phyloP scores from a whole-genome alignment of 2,329 filamentous ascomycete genomes.

The Arachnopeziza araneosa region DNA sequence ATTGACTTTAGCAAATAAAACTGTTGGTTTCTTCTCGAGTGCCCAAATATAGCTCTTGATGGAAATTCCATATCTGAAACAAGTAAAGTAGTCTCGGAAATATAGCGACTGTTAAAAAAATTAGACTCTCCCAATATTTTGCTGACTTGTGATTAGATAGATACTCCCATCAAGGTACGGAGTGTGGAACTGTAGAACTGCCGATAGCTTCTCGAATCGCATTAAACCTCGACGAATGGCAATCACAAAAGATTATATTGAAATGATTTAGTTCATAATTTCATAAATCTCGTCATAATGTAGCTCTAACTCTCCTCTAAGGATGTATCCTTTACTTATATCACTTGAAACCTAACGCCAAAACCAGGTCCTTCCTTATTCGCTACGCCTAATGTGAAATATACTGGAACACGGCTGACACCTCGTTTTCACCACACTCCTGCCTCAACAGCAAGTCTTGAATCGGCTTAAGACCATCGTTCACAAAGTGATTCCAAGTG shows the following conservation, averaged over 20 bases:
- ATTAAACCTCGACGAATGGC: too few species aligned
- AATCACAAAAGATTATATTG: background rate
- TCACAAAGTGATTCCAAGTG: constrained; percentile 98
- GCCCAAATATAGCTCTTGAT: too few species aligned
- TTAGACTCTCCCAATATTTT: too few species aligned
- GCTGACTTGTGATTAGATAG: too few species aligned
- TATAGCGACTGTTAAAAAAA: too few species aligned
- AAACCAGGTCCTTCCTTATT: background rate
- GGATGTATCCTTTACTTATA: background rate
- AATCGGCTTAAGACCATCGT: constrained; percentile 71
- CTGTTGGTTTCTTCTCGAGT: too few species aligned
- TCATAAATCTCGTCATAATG: background rate
- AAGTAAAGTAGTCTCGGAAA: too few species aligned
- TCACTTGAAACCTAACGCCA: background rate
- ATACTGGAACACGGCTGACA: constrained; percentile 97
- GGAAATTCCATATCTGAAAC: too few species aligned
- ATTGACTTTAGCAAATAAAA: too few species aligned
- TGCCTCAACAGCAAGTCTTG: constrained; percentile 88
- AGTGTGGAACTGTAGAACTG: too few species aligned
- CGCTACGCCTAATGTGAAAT: constrained; percentile 90
- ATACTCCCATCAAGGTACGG: too few species aligned
- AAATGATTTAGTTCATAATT: background rate
- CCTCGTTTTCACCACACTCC: constrained; percentile 70
- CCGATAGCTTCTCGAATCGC: too few species aligned
- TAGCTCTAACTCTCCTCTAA: background rate